A percentile compares a stretch with the other conserved stretches of the same genome.
phyloP scores from a whole-genome alignment of 2,329 filamentous ascomycete genomes.

The Apiospora kogelbergensis region DNA sequence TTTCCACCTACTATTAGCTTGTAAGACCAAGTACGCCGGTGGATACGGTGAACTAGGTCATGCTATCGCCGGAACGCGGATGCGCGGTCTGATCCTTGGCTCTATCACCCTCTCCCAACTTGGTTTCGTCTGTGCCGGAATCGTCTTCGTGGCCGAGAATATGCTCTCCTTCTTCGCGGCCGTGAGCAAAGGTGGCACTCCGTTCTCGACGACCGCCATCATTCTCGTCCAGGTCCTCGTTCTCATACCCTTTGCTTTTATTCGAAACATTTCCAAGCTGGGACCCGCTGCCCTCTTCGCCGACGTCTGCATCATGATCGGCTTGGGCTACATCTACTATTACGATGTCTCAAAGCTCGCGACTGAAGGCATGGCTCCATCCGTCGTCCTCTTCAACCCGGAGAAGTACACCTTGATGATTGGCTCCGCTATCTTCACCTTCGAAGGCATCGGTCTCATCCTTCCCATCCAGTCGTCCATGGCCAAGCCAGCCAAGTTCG shows the following conservation, averaged over 20 bases:
- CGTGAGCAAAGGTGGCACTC: constrained; percentile 49
- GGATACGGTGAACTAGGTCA: constrained; percentile 75
- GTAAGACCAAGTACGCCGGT: constrained; percentile 62
- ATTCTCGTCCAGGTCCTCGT: constrained; percentile 66
- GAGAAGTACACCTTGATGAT: constrained; percentile 68
- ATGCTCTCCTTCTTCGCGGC: constrained; percentile 66
- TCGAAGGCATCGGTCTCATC: constrained; percentile 76
- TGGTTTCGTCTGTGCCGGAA: constrained; percentile 75
- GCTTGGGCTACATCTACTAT: constrained; percentile 71
- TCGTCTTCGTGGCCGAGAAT: constrained; percentile 78
- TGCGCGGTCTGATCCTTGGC: constrained; percentile 65
- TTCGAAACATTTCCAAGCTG: constrained; percentile 74
- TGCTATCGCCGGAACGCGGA: constrained; percentile 60
- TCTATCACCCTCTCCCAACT: constrained; percentile 75
- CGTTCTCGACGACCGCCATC: constrained; percentile 56
- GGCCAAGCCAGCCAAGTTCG: constrained; percentile 68
- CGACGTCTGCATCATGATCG: constrained; percentile 71
- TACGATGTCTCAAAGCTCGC: constrained; percentile 63
- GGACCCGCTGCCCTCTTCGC: constrained; percentile 68
- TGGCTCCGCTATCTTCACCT: constrained; percentile 74
- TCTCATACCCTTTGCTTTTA: constrained; percentile 66
- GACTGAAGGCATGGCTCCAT: constrained; percentile 54
- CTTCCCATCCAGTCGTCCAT: constrained; percentile 76
- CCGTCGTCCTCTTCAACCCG: constrained; percentile 70
- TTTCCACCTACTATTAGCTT: constrained; percentile 71